phyloP scores from a whole-genome alignment of 2,329 filamentous ascomycete genomes.

The Domatiomyces catenatus region DNA sequence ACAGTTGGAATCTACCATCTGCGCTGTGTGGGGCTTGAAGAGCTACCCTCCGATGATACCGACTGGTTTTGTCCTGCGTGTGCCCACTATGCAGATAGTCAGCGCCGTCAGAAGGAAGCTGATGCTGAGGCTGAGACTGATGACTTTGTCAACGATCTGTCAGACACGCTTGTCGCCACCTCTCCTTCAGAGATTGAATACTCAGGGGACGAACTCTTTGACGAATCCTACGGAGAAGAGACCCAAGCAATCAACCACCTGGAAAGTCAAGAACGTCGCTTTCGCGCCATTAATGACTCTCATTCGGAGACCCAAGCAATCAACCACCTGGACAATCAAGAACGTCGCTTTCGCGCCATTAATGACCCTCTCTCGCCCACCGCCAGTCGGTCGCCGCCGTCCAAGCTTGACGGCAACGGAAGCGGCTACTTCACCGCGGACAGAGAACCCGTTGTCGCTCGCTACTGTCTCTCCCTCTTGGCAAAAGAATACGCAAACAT shows the following conservation, averaged over 20 bases:
- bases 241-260: background rate
- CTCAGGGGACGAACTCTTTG: background rate
- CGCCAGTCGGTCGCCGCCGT: background rate
- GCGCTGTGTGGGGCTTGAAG: background rate
- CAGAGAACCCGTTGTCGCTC: background rate
- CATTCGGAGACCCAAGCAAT: background rate
- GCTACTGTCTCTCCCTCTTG: background rate
- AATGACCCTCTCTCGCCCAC: background rate
- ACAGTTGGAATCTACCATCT: slow-evolving; percentile 1
- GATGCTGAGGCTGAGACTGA: background rate
- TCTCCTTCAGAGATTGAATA: background rate
- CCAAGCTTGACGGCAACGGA: background rate
- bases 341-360: background rate
- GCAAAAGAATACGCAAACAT: background rate
- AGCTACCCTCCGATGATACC: background rate
- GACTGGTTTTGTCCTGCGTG: background rate
- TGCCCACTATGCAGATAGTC: background rate
- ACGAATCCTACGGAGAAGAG: background rate
- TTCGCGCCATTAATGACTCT: background rate
- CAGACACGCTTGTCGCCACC: background rate
- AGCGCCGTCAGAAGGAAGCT: background rate
- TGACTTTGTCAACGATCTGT: background rate
- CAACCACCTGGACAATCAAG: background rate
- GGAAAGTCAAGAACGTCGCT: background rate
- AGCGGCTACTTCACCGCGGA: background rate